These are phyloP conservation scores for Geotrichum macrosporum DNA, from an alignment of 1,139 yeast genomes.

Conservation along the genomic window DNA sequence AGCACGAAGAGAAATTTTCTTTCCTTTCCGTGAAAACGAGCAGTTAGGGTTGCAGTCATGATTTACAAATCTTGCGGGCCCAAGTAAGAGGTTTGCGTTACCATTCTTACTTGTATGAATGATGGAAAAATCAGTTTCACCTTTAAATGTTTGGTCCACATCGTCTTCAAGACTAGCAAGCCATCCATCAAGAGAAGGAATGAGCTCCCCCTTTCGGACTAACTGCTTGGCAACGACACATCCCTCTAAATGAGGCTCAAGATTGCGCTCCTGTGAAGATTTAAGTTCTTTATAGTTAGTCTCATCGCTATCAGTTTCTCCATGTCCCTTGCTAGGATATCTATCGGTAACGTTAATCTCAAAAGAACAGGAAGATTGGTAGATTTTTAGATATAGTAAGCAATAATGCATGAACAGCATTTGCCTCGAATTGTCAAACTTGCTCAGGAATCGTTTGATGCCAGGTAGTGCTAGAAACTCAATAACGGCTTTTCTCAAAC, in stretches of 20 bases:
- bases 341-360: conserved; percentile 45
- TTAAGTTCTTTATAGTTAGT: not conserved
- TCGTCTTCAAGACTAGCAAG: conserved; percentile 43
- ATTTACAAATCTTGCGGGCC: conserved; percentile 48
- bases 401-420: conserved; percentile 41
- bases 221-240: conserved; percentile 41
- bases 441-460: conserved; percentile 33
- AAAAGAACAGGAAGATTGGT: conserved; percentile 41
- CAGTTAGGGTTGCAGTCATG: conserved; percentile 46
- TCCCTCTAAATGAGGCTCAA: conserved; percentile 35
- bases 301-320: not conserved
- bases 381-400: conserved; percentile 39
- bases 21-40: conserved; percentile 35
- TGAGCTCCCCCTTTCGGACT: conserved; percentile 37
- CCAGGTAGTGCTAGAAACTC: conserved; percentile 33
- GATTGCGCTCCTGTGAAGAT: conserved; percentile 11
- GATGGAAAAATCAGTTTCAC: conserved; percentile 43
- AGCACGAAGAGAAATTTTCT: conserved; percentile 38
- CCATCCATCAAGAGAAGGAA: conserved; percentile 37
- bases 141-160: conserved; percentile 33
- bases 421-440: conserved; percentile 31
- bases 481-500: conserved; percentile 30
- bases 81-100: conserved; percentile 43
- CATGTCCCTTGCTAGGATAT: conserved; percentile 26
- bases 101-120: conserved; percentile 38